Conservation (phyloP, 345 rosid genomes). For the Erysimum cheiranthoides region DNA sequence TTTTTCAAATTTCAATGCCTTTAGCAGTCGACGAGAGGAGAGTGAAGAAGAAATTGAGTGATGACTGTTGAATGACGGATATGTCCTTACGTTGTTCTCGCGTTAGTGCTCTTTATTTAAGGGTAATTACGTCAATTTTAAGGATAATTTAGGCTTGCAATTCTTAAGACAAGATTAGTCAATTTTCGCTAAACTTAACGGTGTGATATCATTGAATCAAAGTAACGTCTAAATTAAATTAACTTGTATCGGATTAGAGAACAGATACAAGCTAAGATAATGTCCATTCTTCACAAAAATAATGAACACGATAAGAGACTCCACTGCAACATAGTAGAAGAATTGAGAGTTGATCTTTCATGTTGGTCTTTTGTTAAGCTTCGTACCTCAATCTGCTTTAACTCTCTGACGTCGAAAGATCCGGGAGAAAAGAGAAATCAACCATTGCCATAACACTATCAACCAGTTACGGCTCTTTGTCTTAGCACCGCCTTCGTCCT, state of each 20-base stretch:
- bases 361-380: slow-evolving; percentile 1
- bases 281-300: neutral
- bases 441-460: slow-evolving; percentile 43
- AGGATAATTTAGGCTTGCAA: neutral
- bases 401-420: slow-evolving; percentile 34
- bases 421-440: slow-evolving; percentile 32
- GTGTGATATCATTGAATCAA: too few relatives aligned
- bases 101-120: neutral
- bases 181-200: too few relatives aligned
- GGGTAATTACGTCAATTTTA: slow-evolving; percentile 6
- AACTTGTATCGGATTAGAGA: neutral
- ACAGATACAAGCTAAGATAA: neutral
- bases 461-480: slow-evolving; percentile 52
- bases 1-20: neutral
- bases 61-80: neutral
- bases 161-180: too few relatives aligned
- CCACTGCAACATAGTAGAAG: neutral
- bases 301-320: too few relatives aligned
- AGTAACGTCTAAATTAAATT: neutral
- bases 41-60: neutral
- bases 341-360: neutral
- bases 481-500: slow-evolving; percentile 53
- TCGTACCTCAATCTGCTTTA: slow-evolving; percentile 37
- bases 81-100: neutral
- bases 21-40: neutral